These are phyloP conservation scores for Dendrobium catenatum DNA, from an alignment of 106 monocot genomes.

Conservation along the genomic window DNA sequence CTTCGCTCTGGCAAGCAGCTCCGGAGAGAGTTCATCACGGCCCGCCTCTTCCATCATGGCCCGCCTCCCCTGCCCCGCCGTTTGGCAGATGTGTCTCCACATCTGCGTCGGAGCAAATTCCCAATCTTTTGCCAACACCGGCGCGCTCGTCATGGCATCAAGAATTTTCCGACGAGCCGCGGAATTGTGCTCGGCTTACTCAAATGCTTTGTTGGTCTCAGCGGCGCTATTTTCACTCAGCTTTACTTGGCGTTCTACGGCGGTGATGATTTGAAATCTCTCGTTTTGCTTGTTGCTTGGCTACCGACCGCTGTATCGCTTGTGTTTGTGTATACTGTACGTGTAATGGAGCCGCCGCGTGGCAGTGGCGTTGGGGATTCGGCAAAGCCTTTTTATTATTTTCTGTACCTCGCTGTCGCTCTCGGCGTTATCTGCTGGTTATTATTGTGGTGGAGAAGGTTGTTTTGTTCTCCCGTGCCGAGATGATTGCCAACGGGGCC, in stretches of 20 bases:
- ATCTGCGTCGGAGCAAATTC: conserved; percentile 41
- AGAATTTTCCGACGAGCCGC: conserved; percentile 52
- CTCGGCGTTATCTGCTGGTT: conserved; percentile 22
- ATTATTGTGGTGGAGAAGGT: conserved; percentile 20
- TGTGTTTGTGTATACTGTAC: conserved; percentile 15
- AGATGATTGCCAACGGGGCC: conserved; percentile 11
- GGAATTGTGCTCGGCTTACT: conserved; percentile 45
- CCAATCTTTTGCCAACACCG: conserved; percentile 44
- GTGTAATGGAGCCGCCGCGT: conserved; percentile 2
- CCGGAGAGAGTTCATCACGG: too few species aligned
- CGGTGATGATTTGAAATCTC: conserved; percentile 14
- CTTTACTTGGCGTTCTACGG: conserved; percentile 31
- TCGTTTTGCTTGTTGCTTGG: conserved; percentile 32
- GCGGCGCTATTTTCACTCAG: conserved; percentile 51
- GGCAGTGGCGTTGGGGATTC: too few species aligned
- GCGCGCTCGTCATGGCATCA: conserved; percentile 42
- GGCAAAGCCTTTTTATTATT: conserved; percentile 11
- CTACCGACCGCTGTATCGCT: conserved; percentile 31
- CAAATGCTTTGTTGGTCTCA: conserved; percentile 54
- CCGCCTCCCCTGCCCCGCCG: conserved; percentile 13
- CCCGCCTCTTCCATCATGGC: conserved; percentile 19
- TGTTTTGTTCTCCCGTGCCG: background rate
- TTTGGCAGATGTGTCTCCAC: conserved; percentile 50
- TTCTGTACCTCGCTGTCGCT: conserved; percentile 18
- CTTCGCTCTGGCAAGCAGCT: too few species aligned